Percentiles rank a stretch among this genome's conserved stretches.
phyloP scores from a whole-genome alignment of 2,329 filamentous ascomycete species.

The Alternaria sp. region DNA sequence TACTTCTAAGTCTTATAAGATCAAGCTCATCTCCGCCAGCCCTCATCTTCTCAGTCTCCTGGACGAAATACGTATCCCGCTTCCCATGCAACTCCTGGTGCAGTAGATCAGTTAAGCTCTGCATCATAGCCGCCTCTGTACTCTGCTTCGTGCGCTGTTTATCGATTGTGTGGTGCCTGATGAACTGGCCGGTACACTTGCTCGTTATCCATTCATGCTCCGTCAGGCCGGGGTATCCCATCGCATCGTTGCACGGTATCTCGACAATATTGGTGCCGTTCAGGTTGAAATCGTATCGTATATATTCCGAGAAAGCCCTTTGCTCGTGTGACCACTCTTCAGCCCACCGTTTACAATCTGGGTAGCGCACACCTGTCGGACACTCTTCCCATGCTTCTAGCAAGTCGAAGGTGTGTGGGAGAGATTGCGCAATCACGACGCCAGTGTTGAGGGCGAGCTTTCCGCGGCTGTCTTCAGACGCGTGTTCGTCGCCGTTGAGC shows the following conservation, averaged over 20 bases:
- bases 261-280: constrained; percentile 38
- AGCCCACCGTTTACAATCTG: constrained; percentile 42
- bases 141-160: constrained; percentile 29
- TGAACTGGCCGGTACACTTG: constrained; percentile 40
- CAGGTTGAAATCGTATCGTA: constrained; percentile 46
- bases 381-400: constrained; percentile 46
- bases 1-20: neutral
- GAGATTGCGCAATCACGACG: constrained; percentile 51
- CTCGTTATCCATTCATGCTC: constrained; percentile 20
- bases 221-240: constrained; percentile 41
- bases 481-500: constrained; percentile 21
- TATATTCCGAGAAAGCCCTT: constrained; percentile 46
- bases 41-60: constrained; percentile 10
- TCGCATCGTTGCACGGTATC: constrained; percentile 49
- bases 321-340: constrained; percentile 46
- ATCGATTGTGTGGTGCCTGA: constrained; percentile 41
- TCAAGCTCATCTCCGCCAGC: neutral
- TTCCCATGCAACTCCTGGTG: constrained; percentile 22
- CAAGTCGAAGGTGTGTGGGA: constrained; percentile 39
- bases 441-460: constrained; percentile 52
- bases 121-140: constrained; percentile 27
- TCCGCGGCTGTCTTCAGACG: constrained; percentile 51
- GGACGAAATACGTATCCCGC: constrained; percentile 19
- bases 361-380: constrained; percentile 36
- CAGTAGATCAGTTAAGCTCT: constrained; percentile 21